Conservation (phyloP, 148 eudicot genomes). For the Camellia lanceoleosa region DNA sequence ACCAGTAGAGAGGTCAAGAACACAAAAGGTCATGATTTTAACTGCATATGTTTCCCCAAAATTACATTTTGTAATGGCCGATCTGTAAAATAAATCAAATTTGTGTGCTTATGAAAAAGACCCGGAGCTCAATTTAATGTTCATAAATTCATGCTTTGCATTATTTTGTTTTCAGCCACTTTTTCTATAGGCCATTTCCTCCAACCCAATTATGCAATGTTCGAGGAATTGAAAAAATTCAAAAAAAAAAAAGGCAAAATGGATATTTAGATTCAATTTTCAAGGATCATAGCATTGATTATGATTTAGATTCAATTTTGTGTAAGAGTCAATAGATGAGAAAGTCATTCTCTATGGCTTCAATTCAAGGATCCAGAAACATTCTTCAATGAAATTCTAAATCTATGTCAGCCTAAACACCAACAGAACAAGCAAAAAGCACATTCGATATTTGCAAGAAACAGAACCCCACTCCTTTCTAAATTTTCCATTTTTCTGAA, state of each 20-base stretch:
- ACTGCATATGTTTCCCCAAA: not conserved
- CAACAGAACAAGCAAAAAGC: not conserved
- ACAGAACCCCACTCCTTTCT: not conserved
- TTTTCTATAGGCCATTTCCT: not conserved
- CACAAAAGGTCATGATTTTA: not conserved
- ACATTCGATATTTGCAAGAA: not conserved
- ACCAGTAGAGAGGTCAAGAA: not conserved
- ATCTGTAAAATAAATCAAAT: not conserved
- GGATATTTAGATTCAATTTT: not conserved
- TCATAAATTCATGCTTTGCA: not conserved
- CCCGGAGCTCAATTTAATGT: not conserved
- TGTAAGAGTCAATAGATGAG: not conserved
- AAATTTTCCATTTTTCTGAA: not conserved
- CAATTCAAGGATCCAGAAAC: conserved; percentile 6
- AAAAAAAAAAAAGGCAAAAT: not conserved
- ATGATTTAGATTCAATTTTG: not conserved
- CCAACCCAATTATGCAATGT: not conserved
- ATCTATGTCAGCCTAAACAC: not conserved
- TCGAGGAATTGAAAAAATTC: not conserved
- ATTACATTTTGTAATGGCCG: not conserved
- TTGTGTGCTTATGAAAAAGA: not conserved
- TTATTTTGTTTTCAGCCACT: not conserved
- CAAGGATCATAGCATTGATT: not conserved
- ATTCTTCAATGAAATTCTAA: not conserved
- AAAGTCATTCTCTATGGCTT: not conserved